Evolutionary conservation across 305 asterid genomes (phyloP), one percentile per base, ranked within the genome.

Genomic region (Ilex paraguariensis): DNA sequence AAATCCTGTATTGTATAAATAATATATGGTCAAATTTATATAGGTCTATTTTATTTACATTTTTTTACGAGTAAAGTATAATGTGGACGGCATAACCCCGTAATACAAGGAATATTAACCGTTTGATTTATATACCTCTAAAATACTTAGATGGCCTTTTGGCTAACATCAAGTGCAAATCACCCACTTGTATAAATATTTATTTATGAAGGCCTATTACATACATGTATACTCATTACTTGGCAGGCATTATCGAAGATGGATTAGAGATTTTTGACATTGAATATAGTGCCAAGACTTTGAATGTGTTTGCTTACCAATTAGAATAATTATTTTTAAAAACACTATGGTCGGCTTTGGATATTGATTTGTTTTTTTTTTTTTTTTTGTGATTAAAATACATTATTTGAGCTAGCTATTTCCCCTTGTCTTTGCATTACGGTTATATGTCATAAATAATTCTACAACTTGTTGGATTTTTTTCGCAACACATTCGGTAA

Each of bases 301-400:
- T 17, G 57, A 40, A 49, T 39, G 48, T 48, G 62, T 64, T 45
- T 64, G 46, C 28, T 61, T 21, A 39, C 45, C 33, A 36, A n/a
- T n/a, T 45, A 46, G 48, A 57, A 55, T 54, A 54, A 65, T 46
- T 48, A 39, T 32, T 56, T 65, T 46, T 39, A 46, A 65, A 57
- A 36, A 46, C 49, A 50, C 56, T 45, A 31, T 31, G 31, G 63
- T 48, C 63, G 58, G 59, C 30, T 56, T 57, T 57, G 44, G 50
- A 44, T 36, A 45, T 57, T 56, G 36, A 45, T 65, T 55, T 44
- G 33, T 64, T 56, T 21, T 32, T 11, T 51, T 13, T 30, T 0
- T 64, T 13, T 53, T 0, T 53, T 15, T 53, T 53, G 10, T 33
- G 12, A 6, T 14, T 6, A 14, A 36, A 57, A 7, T 46, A 46